Percentiles rank a stretch among this genome's conserved stretches.
Evolutionary conservation across 768 basidiomycete species (phyloP).

Genomic region (Calocybe gangraenosa): DNA sequence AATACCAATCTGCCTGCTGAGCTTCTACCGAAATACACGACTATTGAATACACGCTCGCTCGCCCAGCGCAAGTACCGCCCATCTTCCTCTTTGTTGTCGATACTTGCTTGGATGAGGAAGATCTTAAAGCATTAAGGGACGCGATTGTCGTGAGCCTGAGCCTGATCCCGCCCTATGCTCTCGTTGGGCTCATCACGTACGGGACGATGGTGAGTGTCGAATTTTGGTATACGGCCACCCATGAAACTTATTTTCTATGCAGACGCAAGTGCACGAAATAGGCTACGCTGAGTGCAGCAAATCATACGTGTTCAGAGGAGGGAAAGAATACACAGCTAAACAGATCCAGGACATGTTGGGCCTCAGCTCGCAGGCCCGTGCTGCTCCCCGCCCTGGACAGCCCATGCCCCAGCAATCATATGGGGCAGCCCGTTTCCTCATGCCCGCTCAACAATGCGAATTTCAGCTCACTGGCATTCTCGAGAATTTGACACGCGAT

Average conservation of each 20-base stretch:
- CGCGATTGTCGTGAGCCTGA: constrained; percentile 91
- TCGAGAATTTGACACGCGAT: constrained; percentile 84
- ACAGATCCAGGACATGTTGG: constrained; percentile 98
- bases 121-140: constrained; percentile 95
- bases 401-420: constrained; percentile 72
- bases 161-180: constrained; percentile 88
- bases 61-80: constrained; percentile 91
- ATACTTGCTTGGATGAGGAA: constrained; percentile 94
- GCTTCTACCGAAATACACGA: constrained; percentile 96
- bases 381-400: constrained; percentile 87
- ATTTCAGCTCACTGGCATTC: constrained; percentile 91
- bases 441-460: constrained; percentile 91
- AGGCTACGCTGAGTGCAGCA: constrained; percentile 92
- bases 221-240: neutral
- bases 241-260: neutral
- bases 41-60: constrained; percentile 98
- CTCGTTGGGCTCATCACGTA: constrained; percentile 94
- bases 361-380: constrained; percentile 71
- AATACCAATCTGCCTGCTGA: constrained; percentile 96
- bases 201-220: constrained; percentile 83
- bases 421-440: constrained; percentile 87
- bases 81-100: constrained; percentile 95
- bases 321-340: constrained; percentile 95
- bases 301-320: constrained; percentile 98
- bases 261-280: constrained; percentile 99